Conservation (phyloP, 306 rosid species). For the Sindora glabra region DNA sequence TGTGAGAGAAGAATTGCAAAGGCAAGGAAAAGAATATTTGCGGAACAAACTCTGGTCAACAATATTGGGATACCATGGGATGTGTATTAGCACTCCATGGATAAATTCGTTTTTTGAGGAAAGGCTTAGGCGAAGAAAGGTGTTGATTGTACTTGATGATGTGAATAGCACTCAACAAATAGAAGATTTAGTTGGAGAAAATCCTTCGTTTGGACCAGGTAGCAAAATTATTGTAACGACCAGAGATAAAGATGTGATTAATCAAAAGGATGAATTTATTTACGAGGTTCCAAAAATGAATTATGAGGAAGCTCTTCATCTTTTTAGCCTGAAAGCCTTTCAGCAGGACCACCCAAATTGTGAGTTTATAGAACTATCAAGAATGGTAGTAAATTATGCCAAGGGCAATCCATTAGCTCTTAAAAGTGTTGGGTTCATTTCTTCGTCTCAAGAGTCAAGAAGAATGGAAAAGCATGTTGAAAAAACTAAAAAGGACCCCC, state of each 20-base stretch:
- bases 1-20: not conserved
- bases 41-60: not conserved
- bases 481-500: not conserved
- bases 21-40: not conserved
- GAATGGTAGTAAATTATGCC: not conserved
- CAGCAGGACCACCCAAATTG: not conserved
- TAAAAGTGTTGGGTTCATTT: not conserved
- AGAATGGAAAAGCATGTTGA: not conserved
- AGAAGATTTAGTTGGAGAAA: not conserved
- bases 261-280: too few species aligned
- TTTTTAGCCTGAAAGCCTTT: constrained; percentile 20
- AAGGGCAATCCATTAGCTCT: not conserved
- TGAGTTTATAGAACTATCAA: not conserved
- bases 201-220: not conserved
- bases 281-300: constrained; percentile 5
- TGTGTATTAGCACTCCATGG: not conserved
- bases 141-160: too few species aligned
- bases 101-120: not conserved
- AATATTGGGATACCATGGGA: not conserved
- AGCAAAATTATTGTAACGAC: constrained; percentile 9
- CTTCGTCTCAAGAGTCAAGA: not conserved
- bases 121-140: not conserved
- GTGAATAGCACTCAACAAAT: not conserved
- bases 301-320: constrained; percentile 17
- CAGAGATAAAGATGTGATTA: not conserved